Base-by-base conservation (phyloP, 768 basidiomycete species). In the Sporobolomyces pararoseus region DNA sequence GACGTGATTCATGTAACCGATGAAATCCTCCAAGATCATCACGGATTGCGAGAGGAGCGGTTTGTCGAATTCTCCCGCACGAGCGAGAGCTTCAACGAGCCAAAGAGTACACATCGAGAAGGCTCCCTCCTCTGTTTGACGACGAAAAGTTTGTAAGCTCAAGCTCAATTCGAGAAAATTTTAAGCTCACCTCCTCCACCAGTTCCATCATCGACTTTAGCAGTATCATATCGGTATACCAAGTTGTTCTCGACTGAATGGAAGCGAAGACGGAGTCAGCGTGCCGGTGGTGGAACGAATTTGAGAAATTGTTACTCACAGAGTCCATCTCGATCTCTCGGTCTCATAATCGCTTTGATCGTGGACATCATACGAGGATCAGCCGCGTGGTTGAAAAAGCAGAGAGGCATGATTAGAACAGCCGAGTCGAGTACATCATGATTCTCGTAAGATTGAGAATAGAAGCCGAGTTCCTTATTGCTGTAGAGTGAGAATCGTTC, bases 311-410 rank as follows among this genome's bases (percentile, higher is more conserved):
- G 25, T 29, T 29, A 49, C 80, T 23, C 78, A 76, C 61, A 78
- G 88, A 96, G 82, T 34, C 94, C 94, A 0, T 93, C 94, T 63
- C 89, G 85, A 78, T 97, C 93, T 0, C 89, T 91, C 31, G 89
- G 87, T 78, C 85, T 88, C 81, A 97, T 77, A 67, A 97, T 90
- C 59, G 86, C 84, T 77, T 87, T 88, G 66, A 99, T 80, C 3
- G 94, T 97, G 73, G 83, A 87, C 70, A 89, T 83, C 81, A 99
- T 98, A 47, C 93, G 83, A 6, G 91, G 90, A 78, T 98, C 94
- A 35, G 79, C 78, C 9, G 82, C 80, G 13, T 78, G 77, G 52
- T 73, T 78, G 82, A 96, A 95, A 83, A 95, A 96, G 37, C 91
- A 89, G 44, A 93, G 83, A 1, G 93, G 92, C 89, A 91, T 92